Conservation (phyloP, 345 rosid species). For the Nasturtium officinale region DNA sequence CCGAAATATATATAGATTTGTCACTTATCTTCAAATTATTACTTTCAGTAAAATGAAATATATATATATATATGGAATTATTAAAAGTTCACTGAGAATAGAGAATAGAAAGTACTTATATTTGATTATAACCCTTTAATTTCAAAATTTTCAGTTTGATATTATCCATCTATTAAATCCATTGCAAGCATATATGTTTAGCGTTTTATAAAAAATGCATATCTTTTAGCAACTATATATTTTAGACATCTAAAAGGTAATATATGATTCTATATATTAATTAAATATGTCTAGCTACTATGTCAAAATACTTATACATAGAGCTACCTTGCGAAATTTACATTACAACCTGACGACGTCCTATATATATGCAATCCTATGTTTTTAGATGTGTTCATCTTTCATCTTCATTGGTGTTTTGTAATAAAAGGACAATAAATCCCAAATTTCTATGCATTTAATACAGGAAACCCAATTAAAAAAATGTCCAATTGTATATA, state of each 20-base stretch:
- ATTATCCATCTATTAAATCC: not conserved
- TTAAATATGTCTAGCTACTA: not conserved
- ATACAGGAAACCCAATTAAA: conserved; percentile 9
- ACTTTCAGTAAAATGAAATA: conserved; percentile 28
- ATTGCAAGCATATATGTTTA: not conserved
- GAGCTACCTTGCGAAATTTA: not conserved
- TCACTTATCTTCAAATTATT: conserved; percentile 28
- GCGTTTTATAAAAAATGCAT: not conserved
- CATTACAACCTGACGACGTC: not conserved
- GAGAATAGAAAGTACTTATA: not conserved
- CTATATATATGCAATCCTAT: not conserved
- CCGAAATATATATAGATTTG: conserved; percentile 27
- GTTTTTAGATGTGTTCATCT: conserved; percentile 2
- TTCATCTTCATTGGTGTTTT: not conserved
- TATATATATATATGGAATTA: not conserved
- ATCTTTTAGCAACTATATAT: not conserved
- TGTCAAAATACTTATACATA: too few species aligned
- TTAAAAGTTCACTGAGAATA: not conserved
- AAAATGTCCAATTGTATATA: not conserved
- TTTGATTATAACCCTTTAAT: not conserved
- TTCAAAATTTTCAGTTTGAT: not conserved
- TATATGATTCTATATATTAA: not conserved
- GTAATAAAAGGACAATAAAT: not conserved
- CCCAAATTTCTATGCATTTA: conserved; percentile 13
- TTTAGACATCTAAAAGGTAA: not conserved